Base-by-base conservation (phyloP, 371 early-diverging fungal genomes). In the Saksenaea vasiformis region DNA sequence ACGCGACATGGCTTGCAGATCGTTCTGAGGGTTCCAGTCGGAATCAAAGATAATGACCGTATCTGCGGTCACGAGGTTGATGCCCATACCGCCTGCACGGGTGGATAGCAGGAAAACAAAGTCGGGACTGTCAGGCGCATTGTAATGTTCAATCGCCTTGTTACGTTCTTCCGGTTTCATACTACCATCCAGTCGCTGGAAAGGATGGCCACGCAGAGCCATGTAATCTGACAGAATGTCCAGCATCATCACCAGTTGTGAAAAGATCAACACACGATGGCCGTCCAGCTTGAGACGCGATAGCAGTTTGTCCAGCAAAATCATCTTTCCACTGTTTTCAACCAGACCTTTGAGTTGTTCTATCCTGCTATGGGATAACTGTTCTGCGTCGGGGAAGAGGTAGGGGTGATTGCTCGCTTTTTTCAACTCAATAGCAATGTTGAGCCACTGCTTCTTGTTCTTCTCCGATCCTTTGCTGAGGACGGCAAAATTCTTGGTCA, bases 11-110 rank as follows among this genome's bases (percentile, higher is more conserved):
- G 99, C 99, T 79, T 99, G 99, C 56, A 99, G 76, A 73, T 99
- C 99, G 71, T 97, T 99, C 74, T 99, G 99, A 4, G 99, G 99
- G 74, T 99, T 99, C 95, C 99, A 99, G 73, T 99, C 99, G 31
- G 96, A 95, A 72, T 99, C 99, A 80, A 97, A 99, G 58, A 99
- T 93, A 61, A 99, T 95, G 5, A 99, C 99, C 0, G 97, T 98
- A 72, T 99, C 99, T 0, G 99, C 99, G 0, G 98, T 96, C 34
- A 93, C 95, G 41, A 99, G 77, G 70, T 99, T 99, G 71, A 99
- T 93, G 37, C 99, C 99, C 66, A 99, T 88, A 13, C 99, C 99
- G 54, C 99, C 99, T 13, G 99, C 99, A 39, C 95, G 89, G 3
- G 99, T 99, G 3, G 98, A 97, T n/a, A 99, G 82, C 65, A 99